These are phyloP conservation scores for Rhynchosporium graminicola DNA, from an alignment of 2,329 filamentous ascomycete genomes.

Conservation along the genomic window DNA sequence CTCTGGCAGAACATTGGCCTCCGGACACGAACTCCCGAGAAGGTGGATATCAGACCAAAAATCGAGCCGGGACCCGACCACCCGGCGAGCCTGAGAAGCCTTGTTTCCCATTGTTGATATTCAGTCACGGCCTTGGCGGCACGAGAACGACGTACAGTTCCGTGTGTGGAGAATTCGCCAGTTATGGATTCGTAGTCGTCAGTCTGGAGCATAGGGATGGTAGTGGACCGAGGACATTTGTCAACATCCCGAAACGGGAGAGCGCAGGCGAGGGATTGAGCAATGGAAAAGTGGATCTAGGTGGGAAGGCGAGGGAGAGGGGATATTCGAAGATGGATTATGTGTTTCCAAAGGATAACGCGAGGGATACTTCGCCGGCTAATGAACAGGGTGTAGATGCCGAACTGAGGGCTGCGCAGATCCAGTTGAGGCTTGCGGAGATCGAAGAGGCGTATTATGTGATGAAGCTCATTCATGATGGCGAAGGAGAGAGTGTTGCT, in stretches of 20 bases:
- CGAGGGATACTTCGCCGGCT: conserved; percentile 51
- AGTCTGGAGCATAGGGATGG: conserved; percentile 67
- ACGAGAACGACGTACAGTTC: conserved; percentile 63
- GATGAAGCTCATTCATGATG: conserved; percentile 55
- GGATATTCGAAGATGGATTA: conserved; percentile 58
- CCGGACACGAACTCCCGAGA: conserved; percentile 44
- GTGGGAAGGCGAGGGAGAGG: conserved; percentile 42
- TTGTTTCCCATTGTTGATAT: conserved; percentile 62
- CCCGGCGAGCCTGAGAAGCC: conserved; percentile 45
- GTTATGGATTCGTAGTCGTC: conserved; percentile 65
- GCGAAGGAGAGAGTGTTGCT: conserved; percentile 53
- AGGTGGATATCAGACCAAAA: conserved; percentile 44
- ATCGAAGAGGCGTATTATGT: conserved; percentile 63
- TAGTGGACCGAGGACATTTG: conserved; percentile 59
- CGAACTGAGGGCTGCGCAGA: conserved; percentile 60
- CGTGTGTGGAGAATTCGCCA: conserved; percentile 66
- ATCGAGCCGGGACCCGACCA: conserved; percentile 44
- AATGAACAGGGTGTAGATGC: conserved; percentile 61
- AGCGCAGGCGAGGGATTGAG: conserved; percentile 42
- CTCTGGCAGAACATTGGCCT: conserved; percentile 57
- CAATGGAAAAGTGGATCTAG: conserved; percentile 36
- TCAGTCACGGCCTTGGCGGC: conserved; percentile 66
- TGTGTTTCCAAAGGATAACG: conserved; percentile 60
- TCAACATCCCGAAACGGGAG: conserved; percentile 52
- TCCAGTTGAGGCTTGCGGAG: conserved; percentile 63